Conservation (phyloP, 1,284 basidiomycete species). For the Puccinia novopanici region DNA sequence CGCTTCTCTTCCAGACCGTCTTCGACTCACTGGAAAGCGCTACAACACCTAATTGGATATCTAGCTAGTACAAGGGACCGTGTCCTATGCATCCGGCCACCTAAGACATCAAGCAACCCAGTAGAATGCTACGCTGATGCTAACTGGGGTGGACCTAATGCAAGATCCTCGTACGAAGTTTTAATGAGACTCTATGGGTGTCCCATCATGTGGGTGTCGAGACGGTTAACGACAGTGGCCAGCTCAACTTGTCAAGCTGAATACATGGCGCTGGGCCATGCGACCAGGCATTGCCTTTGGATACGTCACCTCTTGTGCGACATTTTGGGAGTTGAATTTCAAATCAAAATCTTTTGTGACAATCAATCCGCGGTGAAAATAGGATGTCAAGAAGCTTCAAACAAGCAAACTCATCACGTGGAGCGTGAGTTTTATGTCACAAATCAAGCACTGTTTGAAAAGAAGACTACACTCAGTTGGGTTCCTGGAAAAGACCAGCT, state of each 20-base stretch:
- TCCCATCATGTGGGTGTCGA: too few species aligned
- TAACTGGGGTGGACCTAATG: slow-evolving; percentile 10
- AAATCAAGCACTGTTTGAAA: background rate
- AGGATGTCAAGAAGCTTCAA: too few species aligned
- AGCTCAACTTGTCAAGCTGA: too few species aligned
- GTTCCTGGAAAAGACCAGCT: too few species aligned
- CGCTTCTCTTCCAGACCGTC: too few species aligned
- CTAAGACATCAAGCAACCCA: slow-evolving; percentile 7
- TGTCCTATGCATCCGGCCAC: too few species aligned
- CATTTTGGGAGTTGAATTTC: background rate
- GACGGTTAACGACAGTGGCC: too few species aligned
- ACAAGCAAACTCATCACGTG: slow-evolving; percentile 4
- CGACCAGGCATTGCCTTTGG: slow-evolving; percentile 5
- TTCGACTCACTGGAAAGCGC: too few species aligned
- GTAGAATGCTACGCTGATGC: slow-evolving; percentile 7
- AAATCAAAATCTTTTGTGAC: background rate
- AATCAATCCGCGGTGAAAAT: too few species aligned
- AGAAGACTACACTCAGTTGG: background rate
- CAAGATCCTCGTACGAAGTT: slow-evolving; percentile 14
- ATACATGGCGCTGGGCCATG: too few species aligned
- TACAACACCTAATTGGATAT: too few species aligned
- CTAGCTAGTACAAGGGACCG: too few species aligned
- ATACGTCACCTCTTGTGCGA: slow-evolving; percentile 4
- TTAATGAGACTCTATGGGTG: background rate
- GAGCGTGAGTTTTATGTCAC: slow-evolving; percentile 26